Evolutionary conservation across 139 green algal species (phyloP).

Genomic region (Chlamydomonas sp.): DNA sequence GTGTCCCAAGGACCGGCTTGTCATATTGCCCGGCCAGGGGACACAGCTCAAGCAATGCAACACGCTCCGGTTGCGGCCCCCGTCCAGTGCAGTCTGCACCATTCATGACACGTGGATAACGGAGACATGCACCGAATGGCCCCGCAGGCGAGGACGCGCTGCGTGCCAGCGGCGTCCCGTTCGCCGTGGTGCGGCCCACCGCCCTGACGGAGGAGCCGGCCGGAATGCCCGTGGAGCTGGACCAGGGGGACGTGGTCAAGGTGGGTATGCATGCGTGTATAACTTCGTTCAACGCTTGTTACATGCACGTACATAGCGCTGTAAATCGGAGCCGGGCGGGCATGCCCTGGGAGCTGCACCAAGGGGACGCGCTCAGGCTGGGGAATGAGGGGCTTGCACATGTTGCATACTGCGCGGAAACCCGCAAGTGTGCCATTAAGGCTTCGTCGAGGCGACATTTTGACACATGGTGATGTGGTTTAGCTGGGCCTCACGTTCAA

Average conservation of each 20-base stretch:
- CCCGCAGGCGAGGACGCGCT: constrained; percentile 81
- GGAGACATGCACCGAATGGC: too few species aligned
- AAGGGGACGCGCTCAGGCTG: background rate
- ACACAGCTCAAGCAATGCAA: too few species aligned
- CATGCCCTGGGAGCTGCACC: background rate
- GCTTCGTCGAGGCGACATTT: background rate
- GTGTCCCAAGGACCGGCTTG: background rate
- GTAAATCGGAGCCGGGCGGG: background rate
- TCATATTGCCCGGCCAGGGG: too few species aligned
- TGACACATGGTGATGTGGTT: background rate
- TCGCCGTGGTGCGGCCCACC: constrained; percentile 80
- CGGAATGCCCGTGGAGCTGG: constrained; percentile 77
- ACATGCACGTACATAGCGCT: background rate
- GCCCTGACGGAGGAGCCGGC: constrained; percentile 85
- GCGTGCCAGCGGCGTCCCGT: constrained; percentile 78
- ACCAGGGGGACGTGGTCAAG: constrained; percentile 88
- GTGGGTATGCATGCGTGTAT: constrained; percentile 35
- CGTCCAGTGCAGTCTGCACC: too few species aligned
- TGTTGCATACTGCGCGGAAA: background rate
- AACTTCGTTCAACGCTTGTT: too few species aligned
- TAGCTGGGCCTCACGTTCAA: too few species aligned
- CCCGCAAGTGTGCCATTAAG: background rate
- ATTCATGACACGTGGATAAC: too few species aligned
- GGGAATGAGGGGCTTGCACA: background rate
- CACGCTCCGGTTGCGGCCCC: too few species aligned